phyloP scores from a whole-genome alignment of 805 yeast species.

The Ogataea nakhonphanomensis region DNA sequence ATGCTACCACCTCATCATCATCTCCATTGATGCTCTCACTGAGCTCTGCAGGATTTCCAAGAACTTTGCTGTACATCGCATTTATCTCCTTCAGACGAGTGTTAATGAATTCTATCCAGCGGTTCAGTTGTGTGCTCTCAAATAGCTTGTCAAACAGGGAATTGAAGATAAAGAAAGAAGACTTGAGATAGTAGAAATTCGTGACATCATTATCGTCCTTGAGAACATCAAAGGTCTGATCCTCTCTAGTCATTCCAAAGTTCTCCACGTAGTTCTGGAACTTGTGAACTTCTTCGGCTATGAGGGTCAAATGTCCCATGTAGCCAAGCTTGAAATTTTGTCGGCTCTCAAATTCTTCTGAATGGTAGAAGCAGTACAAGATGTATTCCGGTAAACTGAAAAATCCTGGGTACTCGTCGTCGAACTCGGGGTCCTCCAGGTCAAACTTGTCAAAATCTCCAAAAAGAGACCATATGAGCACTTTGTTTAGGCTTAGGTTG shows the following conservation, averaged over 20 bases:
- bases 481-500: conserved; percentile 31
- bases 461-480: conserved; percentile 35
- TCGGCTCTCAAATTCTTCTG: conserved; percentile 31
- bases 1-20: conserved; percentile 22
- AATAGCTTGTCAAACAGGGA: conserved; percentile 32
- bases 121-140: conserved; percentile 22
- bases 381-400: conserved; percentile 32
- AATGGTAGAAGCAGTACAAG: conserved; percentile 28
- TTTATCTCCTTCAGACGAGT: conserved; percentile 48
- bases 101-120: conserved; percentile 51
- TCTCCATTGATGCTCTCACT: conserved; percentile 24
- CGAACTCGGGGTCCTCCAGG: conserved; percentile 10
- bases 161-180: conserved; percentile 32
- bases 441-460: conserved; percentile 29
- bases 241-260: conserved; percentile 33
- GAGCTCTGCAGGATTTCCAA: conserved; percentile 43
- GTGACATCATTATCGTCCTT: conserved; percentile 27
- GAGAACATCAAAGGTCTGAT: conserved; percentile 30
- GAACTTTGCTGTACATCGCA: conserved; percentile 53
- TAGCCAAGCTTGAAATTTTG: conserved; percentile 50
- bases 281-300: conserved; percentile 58
- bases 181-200: conserved; percentile 30
- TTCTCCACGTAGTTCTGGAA: conserved; percentile 38
- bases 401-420: conserved; percentile 29
- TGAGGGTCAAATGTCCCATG: conserved; percentile 56